phyloP scores from a whole-genome alignment of 2,329 filamentous ascomycete species.

The Fusarium marasasianum region DNA sequence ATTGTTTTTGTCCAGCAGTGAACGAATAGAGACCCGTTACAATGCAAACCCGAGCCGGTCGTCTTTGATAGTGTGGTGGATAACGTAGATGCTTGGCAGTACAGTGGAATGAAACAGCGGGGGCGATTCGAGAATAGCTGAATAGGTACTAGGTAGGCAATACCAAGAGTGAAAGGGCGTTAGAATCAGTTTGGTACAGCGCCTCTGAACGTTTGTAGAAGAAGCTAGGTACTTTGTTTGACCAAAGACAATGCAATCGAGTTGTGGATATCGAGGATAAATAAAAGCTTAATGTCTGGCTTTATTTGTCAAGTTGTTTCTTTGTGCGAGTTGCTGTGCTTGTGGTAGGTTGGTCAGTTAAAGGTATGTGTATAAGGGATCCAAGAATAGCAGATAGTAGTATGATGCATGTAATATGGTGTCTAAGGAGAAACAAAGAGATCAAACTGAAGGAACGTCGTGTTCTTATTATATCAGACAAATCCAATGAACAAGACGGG shows the following conservation, averaged over 20 bases:
- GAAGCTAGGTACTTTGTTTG: background rate
- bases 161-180: background rate
- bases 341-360: constrained; percentile 8
- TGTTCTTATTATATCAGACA: constrained; percentile 11
- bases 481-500: background rate
- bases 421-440: background rate
- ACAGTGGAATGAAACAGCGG: constrained; percentile 15
- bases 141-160: background rate
- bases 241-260: background rate
- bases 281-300: background rate
- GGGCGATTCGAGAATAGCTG: constrained; percentile 7
- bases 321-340: constrained; percentile 7
- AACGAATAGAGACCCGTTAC: constrained; percentile 15
- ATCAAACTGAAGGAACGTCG: background rate
- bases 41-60: constrained; percentile 3
- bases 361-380: background rate
- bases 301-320: constrained; percentile 2
- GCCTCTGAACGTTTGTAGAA: background rate
- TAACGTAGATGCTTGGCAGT: constrained; percentile 21
- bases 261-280: background rate
- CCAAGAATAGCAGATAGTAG: background rate
- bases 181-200: constrained; percentile 1
- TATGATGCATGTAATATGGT: background rate
- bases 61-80: constrained; percentile 21
- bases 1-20: constrained; percentile 18